Evolutionary conservation across 1,284 basidiomycete genomes (phyloP).

Genomic region (Cryptococcus sp.): DNA sequence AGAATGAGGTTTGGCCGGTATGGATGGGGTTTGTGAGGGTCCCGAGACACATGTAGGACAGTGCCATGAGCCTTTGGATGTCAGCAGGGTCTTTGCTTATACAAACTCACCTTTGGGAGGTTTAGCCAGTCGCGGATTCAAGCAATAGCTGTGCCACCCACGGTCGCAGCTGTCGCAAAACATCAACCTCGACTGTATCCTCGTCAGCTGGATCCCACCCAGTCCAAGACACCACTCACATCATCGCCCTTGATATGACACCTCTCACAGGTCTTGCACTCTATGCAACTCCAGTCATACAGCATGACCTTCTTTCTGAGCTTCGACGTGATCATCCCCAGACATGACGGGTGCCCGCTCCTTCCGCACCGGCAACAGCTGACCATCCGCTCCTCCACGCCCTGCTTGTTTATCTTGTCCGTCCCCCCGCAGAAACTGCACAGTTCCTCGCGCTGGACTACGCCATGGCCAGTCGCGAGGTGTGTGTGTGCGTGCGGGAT

Average conservation of each 20-base stretch:
- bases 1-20: not conserved
- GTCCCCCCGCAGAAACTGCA: constrained; percentile 37
- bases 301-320: constrained; percentile 56
- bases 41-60: constrained; percentile 17
- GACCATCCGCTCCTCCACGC: constrained; percentile 35
- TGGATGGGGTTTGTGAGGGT: not conserved
- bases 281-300: constrained; percentile 85
- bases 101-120: constrained; percentile 67
- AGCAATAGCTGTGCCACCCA: constrained; percentile 90
- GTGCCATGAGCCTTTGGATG: constrained; percentile 17
- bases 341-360: constrained; percentile 66
- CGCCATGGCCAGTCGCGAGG: not conserved
- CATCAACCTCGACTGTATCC: constrained; percentile 67
- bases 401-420: constrained; percentile 22
- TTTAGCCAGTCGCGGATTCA: constrained; percentile 64
- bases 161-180: constrained; percentile 95
- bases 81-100: not conserved
- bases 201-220: not conserved
- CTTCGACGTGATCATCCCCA: constrained; percentile 55
- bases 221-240: constrained; percentile 57
- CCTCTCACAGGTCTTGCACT: constrained; percentile 91
- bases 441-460: constrained; percentile 14
- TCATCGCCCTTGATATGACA: constrained; percentile 84
- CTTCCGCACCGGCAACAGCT: constrained; percentile 41
- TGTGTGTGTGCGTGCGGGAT: not conserved